Base-by-base conservation (phyloP, 371 early-diverging fungal species). In the Smittium culicis region DNA sequence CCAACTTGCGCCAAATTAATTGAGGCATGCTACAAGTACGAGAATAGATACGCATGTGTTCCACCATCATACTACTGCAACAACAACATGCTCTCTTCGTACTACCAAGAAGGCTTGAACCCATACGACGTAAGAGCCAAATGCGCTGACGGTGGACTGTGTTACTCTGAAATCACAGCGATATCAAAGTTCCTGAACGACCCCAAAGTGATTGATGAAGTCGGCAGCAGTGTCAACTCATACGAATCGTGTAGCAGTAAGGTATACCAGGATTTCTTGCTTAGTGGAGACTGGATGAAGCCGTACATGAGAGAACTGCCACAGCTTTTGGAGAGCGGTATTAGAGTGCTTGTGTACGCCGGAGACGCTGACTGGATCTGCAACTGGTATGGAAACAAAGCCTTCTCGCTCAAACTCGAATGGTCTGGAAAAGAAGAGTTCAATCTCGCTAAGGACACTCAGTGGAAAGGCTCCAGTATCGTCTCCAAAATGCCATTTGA, bases 371-470 rank as follows among this genome's bases (percentile, higher is more conserved):
- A 89, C 72, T 88, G 81, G 69, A 88, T 89, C 63, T 90, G 92
- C 81, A 91, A 91, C 76, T 93, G 93, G 92, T 85, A 89, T 72
- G 94, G 94, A 64, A 94, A 92, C 84, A 90, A 90, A 81, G 93
- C 91, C 1, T 94, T 93, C 93, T 79, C 89, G 8, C 67, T 84
- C 45, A 83, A 79, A 28, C 78, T 96, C 61, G 83, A 84, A 45
- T 96, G 97, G 97, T 71, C 77, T 35, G 92, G 92, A 45, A 76
- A 83, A 67, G 68, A 76, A 2, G 86, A 81, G 32, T 91, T 89
- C 76, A 69, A 78, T 34, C 58, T 27, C n/a, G 67, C 66, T 24
- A 2, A 25, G 0, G 79, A 77, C 56, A 17, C 32, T 28, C 60
- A 34, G 1, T 79, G 79, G 79, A n/a, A 35, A 1, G 64, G 67